Percentiles rank a stretch among this genome's conserved stretches.
phyloP scores from a whole-genome alignment of 176 grass and related monocot species.

The Stipa capillata region DNA sequence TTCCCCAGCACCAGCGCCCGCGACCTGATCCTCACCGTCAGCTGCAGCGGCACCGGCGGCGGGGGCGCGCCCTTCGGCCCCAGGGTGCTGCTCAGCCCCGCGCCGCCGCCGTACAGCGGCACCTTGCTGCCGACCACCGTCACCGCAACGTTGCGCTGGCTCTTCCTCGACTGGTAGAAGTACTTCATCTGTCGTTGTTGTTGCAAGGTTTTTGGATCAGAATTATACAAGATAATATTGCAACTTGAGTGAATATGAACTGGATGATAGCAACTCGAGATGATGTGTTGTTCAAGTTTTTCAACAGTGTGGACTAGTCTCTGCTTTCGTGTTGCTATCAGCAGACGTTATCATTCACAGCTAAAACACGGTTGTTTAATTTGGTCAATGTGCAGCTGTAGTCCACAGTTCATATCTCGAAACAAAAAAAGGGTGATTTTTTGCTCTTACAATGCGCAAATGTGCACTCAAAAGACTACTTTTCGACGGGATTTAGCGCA shows the following conservation, averaged over 20 bases:
- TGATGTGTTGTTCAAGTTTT: neutral
- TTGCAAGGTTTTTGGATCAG: neutral
- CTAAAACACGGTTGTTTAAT: neutral
- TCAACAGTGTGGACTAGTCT: neutral
- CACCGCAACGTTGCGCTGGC: constrained; percentile 51
- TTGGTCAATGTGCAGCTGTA: constrained; percentile 23
- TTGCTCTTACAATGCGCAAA: neutral
- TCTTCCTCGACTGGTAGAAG: constrained; percentile 93
- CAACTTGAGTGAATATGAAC: neutral
- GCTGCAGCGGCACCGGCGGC: constrained; percentile 40
- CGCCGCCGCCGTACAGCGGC: constrained; percentile 83
- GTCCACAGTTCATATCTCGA: neutral
- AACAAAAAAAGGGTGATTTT: neutral
- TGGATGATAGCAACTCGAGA: neutral
- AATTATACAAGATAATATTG: neutral
- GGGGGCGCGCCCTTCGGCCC: constrained; percentile 18
- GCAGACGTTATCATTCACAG: neutral
- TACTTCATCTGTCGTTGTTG: constrained; percentile 43
- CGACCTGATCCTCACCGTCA: constrained; percentile 53
- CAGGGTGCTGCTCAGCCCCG: constrained; percentile 48
- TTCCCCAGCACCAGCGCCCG: constrained; percentile 76
- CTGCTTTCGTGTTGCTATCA: constrained; percentile 8
- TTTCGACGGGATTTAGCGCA: neutral
- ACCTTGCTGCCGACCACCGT: constrained; percentile 46
- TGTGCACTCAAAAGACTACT: neutral